These are phyloP conservation scores for Globisporangium canariense DNA, from an alignment of 352 stramenopile genomes.

Conservation along the genomic window DNA sequence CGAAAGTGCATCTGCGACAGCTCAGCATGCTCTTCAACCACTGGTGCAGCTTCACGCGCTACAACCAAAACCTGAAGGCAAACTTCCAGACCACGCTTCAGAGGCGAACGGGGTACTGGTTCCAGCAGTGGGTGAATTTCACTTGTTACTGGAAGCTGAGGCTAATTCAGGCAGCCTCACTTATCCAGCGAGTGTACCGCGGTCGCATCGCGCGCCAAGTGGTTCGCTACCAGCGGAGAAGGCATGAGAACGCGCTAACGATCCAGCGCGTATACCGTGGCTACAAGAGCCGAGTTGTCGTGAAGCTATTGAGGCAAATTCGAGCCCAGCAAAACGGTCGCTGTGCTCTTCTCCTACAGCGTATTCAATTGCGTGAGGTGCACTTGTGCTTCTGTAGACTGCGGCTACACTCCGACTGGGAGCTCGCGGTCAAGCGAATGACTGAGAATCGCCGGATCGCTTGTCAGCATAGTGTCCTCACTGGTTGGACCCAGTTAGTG, in stretches of 20 bases:
- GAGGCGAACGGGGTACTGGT: conserved; percentile 40
- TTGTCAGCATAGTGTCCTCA: conserved; percentile 12
- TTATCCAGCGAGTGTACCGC: conserved; percentile 66
- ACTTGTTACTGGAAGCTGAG: conserved; percentile 22
- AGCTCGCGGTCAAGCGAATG: conserved; percentile 37
- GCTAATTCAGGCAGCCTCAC: conserved; percentile 25
- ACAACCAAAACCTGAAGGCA: conserved; percentile 40
- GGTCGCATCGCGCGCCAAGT: conserved; percentile 50
- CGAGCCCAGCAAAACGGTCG: conserved; percentile 30
- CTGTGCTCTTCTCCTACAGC: conserved; percentile 26
- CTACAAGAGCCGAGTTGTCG: conserved; percentile 21
- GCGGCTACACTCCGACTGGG: conserved; percentile 15
- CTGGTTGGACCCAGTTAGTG: conserved; percentile 23
- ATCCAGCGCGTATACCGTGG: conserved; percentile 68
- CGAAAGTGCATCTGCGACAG: conserved; percentile 48
- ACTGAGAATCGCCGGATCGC: conserved; percentile 12
- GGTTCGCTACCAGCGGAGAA: conserved; percentile 30
- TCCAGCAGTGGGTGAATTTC: conserved; percentile 45
- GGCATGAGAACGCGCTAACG: conserved; percentile 21
- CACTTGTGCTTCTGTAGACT: conserved; percentile 32
- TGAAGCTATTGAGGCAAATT: conserved; percentile 21
- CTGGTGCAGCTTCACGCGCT: conserved; percentile 34
- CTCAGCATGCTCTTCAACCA: conserved; percentile 50
- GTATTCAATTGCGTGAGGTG: conserved; percentile 28
- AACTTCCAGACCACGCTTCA: conserved; percentile 48